A percentile compares a stretch with the other conserved stretches of the same genome.
phyloP scores from a whole-genome alignment of 306 rosid genomes.

The Prunus padus region DNA sequence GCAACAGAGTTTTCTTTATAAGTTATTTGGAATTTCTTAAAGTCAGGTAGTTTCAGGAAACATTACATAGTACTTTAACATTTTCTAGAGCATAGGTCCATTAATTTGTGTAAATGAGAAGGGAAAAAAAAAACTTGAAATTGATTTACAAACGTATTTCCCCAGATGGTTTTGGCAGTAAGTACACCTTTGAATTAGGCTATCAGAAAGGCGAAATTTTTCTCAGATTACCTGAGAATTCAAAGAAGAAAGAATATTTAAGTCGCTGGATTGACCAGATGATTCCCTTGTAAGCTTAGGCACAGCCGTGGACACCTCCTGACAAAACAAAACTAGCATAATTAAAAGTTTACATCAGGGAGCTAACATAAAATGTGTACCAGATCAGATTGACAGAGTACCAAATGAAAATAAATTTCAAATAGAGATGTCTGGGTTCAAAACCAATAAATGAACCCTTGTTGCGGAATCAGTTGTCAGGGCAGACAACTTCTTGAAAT shows the following conservation, averaged over 20 bases:
- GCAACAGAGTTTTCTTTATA: neutral
- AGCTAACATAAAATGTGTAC: neutral
- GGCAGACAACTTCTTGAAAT: neutral
- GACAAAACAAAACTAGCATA: conserved; percentile 32
- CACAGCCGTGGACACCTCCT: conserved; percentile 87
- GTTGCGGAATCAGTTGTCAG: neutral
- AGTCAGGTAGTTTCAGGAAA: neutral
- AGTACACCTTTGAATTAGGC: conserved; percentile 9
- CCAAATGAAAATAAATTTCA: neutral
- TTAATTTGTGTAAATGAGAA: neutral
- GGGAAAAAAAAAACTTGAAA: conserved; percentile 6
- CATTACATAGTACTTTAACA: neutral
- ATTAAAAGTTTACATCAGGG: neutral
- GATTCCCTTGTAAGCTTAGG: conserved; percentile 77
- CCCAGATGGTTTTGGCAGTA: conserved; percentile 18
- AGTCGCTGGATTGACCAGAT: conserved; percentile 87
- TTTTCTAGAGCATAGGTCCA: neutral
- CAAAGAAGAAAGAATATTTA: conserved; percentile 90
- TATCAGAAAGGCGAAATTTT: conserved; percentile 19
- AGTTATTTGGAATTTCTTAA: neutral
- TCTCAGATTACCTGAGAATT: conserved; percentile 78
- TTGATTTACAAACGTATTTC: neutral
- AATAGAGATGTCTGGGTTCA: neutral
- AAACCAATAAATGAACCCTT: neutral
- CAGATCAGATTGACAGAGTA: neutral